Conservation (phyloP, 345 rosid species). For the Eucalyptus sp. region DNA sequence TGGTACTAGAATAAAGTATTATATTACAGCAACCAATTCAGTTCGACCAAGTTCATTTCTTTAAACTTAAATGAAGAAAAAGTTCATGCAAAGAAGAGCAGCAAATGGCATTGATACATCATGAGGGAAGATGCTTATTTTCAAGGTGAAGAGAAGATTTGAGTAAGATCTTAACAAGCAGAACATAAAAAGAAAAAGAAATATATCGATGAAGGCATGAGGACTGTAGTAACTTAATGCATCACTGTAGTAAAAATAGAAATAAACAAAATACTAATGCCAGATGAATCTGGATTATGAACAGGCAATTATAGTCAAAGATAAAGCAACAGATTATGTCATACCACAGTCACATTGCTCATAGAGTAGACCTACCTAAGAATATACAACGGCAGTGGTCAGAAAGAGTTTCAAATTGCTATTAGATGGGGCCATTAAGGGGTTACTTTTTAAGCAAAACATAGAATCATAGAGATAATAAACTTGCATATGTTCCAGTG, state of each 20-base stretch:
- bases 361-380: background rate
- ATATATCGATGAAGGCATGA: background rate
- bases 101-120: background rate
- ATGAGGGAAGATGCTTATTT: background rate
- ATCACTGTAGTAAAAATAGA: background rate
- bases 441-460: background rate
- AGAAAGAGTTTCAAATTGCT: background rate
- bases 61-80: background rate
- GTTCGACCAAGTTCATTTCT: background rate
- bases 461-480: background rate
- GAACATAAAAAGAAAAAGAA: background rate
- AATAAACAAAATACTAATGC: background rate
- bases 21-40: background rate
- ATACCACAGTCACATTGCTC: background rate
- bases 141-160: background rate
- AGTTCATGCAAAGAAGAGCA: background rate
- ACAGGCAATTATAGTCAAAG: background rate
- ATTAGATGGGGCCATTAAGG: background rate
- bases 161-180: background rate
- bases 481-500: background rate
- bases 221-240: background rate
- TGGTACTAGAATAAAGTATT: background rate
- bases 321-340: background rate
- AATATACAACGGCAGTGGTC: background rate
- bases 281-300: background rate